Percentiles rank a stretch among this genome's conserved stretches.
Evolutionary conservation across 192 early-diverging fungal species (phyloP).

Genomic region (Coemansia sp.): DNA sequence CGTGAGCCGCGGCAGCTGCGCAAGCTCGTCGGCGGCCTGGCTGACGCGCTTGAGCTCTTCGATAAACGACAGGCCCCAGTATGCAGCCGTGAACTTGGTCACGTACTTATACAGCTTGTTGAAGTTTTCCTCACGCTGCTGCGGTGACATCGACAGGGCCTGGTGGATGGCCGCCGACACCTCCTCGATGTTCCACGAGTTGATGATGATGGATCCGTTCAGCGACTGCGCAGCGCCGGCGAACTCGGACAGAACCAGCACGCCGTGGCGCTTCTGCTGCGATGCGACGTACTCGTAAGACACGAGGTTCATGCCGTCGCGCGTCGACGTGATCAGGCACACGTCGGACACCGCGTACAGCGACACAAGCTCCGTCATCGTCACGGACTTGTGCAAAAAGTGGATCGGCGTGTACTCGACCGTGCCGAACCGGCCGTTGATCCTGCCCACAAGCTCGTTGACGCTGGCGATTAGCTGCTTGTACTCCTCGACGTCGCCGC

Average conservation of each 20-base stretch:
- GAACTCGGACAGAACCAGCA: slow-evolving; percentile 95
- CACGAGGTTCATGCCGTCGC: slow-evolving; percentile 99
- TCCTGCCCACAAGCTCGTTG: slow-evolving; percentile 95
- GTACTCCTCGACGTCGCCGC: slow-evolving; percentile 98
- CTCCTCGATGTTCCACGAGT: slow-evolving; percentile 99
- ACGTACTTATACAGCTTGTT: slow-evolving; percentile 93
- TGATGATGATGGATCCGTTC: slow-evolving; percentile 95
- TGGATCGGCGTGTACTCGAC: slow-evolving; percentile 98
- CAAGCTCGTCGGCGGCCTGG: slow-evolving; percentile 41
- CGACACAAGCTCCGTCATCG: slow-evolving; percentile 91
- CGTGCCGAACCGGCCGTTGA: slow-evolving; percentile 94
- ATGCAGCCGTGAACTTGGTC: slow-evolving; percentile 93
- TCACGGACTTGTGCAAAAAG: slow-evolving; percentile 95
- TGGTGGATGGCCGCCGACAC: slow-evolving; percentile 83
- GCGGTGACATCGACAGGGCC: slow-evolving; percentile 90
- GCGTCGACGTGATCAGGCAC: slow-evolving; percentile 94
- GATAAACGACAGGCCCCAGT: slow-evolving; percentile 96
- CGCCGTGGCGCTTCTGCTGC: slow-evolving; percentile 88
- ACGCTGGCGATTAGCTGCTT: slow-evolving; percentile 89
- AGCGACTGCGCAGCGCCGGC: slow-evolving; percentile 98
- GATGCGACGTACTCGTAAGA: slow-evolving; percentile 98
- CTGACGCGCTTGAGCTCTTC: slow-evolving; percentile 72
- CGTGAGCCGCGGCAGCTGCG: slow-evolving; percentile 47
- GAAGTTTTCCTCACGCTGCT: slow-evolving; percentile 75
- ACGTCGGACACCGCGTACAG: slow-evolving; percentile 96